Conservation (phyloP, 352 stramenopile genomes). For the Phytophthora megakarya region DNA sequence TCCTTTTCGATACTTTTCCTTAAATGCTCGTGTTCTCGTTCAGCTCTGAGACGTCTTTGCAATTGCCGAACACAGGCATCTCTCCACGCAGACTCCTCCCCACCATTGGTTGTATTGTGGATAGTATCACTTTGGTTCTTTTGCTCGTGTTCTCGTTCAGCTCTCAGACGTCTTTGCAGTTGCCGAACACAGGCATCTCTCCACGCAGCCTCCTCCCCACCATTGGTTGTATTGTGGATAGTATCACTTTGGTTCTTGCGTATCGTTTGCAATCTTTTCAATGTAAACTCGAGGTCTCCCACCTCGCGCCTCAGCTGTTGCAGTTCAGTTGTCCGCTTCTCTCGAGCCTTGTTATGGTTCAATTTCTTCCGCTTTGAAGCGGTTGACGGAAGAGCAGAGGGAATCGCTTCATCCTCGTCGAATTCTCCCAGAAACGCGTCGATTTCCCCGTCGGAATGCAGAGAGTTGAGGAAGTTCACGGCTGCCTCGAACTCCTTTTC, state of each 20-base stretch:
- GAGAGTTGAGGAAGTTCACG: not conserved
- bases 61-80: constrained; percentile 18
- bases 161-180: constrained; percentile 12
- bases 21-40: constrained; percentile 37
- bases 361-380: not conserved
- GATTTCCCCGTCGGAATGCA: not conserved
- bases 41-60: constrained; percentile 12
- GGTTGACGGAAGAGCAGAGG: not conserved
- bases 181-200: constrained; percentile 17
- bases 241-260: too few species aligned
- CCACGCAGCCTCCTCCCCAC: not conserved
- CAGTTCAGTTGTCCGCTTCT: constrained; percentile 28
- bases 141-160: constrained; percentile 35
- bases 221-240: not conserved
- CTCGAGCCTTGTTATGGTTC: constrained; percentile 27
- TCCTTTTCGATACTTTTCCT: constrained; percentile 26
- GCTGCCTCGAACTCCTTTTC: not conserved
- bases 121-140: too few species aligned
- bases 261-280: too few species aligned
- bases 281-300: constrained; percentile 20
- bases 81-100: not conserved
- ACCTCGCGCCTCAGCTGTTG: constrained; percentile 27
- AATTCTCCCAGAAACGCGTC: not conserved
- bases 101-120: not conserved
- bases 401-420: not conserved